These are phyloP conservation scores for Carnegiea gigantea DNA, from an alignment of 179 eudicot species.

Conservation along the genomic window DNA sequence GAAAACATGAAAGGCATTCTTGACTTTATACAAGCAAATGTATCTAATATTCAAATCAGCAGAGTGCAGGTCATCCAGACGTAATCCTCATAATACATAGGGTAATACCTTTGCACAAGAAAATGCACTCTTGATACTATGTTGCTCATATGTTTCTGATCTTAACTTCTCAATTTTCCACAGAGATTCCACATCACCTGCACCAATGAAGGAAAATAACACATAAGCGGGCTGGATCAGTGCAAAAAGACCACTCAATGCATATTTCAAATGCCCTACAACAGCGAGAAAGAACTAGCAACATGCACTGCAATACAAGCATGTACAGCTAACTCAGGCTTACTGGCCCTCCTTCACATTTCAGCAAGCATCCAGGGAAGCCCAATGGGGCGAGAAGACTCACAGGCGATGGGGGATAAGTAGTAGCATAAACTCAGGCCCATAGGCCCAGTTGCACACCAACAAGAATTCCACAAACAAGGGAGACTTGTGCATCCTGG, in stretches of 20 bases:
- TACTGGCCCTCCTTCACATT: background rate
- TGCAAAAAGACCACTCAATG: background rate
- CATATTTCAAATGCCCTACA: background rate
- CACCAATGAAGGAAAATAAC: conserved; percentile 4
- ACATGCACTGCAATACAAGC: background rate
- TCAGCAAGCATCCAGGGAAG: background rate
- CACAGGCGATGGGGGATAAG: no score
- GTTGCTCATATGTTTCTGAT: conserved; percentile 62
- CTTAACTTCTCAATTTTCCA: conserved; percentile 88
- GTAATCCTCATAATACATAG: background rate
- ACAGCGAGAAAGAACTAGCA: background rate
- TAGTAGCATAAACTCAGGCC: no score
- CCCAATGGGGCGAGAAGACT: no score
- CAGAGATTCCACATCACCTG: conserved; percentile 77
- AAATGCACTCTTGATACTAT: conserved; percentile 69
- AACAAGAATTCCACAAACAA: no score
- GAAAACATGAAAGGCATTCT: background rate
- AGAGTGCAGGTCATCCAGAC: background rate
- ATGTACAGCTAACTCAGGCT: background rate
- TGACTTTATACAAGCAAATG: background rate
- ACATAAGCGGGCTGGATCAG: background rate
- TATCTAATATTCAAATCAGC: background rate
- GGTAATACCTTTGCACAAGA: conserved; percentile 78
- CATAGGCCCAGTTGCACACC: no score
- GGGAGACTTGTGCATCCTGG: no score